Evolutionary conservation across 2,329 filamentous ascomycete genomes (phyloP).

Genomic region (Paecilomyces dactylethromorphus): DNA sequence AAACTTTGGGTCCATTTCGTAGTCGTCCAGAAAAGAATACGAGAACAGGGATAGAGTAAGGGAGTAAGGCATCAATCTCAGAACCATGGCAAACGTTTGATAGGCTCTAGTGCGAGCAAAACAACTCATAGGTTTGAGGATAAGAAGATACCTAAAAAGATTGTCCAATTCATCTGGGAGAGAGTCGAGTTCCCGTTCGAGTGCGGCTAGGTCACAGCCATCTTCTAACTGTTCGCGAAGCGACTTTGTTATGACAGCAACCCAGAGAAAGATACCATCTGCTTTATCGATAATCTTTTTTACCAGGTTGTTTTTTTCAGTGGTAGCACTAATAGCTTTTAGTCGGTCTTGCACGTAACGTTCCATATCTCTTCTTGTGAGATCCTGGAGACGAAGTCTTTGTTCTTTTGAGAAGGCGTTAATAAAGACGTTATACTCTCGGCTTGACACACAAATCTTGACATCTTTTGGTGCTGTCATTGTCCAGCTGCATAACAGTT

Average conservation of each 20-base stretch:
- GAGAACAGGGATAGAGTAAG: neutral
- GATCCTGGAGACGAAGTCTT: neutral
- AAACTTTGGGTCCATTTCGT: neutral
- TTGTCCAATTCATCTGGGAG: neutral
- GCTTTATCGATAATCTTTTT: neutral
- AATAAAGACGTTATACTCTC: neutral
- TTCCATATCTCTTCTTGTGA: neutral
- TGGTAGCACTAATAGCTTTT: neutral
- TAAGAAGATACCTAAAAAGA: neutral
- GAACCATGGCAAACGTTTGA: neutral
- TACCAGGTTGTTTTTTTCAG: neutral
- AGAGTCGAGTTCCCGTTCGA: neutral
- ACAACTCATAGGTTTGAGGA: neutral
- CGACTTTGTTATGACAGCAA: neutral
- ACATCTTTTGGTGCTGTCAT: neutral
- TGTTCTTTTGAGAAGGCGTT: neutral
- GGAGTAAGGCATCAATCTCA: neutral
- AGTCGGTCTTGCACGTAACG: neutral
- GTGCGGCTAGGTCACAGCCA: neutral
- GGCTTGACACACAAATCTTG: conserved; percentile 2
- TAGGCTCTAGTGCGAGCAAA: neutral
- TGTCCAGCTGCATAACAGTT: neutral
- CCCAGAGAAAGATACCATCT: conserved; percentile 1
- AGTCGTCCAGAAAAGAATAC: neutral
- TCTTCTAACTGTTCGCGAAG: neutral